Conservation (phyloP, 352 stramenopile species). For the Peronospora farinosa region DNA sequence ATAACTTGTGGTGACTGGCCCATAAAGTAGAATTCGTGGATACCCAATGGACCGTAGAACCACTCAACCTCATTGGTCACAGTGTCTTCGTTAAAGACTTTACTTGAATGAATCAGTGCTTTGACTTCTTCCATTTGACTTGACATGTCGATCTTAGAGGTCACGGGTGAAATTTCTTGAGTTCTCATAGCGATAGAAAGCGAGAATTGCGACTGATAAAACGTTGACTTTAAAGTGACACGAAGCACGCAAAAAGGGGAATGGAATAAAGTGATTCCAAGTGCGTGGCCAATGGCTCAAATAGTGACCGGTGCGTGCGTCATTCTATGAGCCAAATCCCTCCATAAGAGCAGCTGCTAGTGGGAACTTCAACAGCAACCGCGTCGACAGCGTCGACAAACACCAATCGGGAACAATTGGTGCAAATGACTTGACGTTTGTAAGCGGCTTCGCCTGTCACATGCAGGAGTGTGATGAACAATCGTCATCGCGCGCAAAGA, state of each 20-base stretch:
- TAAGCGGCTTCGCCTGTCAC: constrained; percentile 21
- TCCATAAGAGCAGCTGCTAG: too few species aligned
- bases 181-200: constrained; percentile 23
- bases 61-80: constrained; percentile 70
- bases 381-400: constrained; percentile 17
- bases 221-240: constrained; percentile 14
- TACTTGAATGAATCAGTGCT: constrained; percentile 42
- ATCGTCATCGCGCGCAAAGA: constrained; percentile 11
- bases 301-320: not conserved
- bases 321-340: too few species aligned
- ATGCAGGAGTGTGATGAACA: constrained; percentile 11
- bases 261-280: constrained; percentile 10
- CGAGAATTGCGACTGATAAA: constrained; percentile 4
- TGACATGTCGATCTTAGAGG: constrained; percentile 46
- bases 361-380: constrained; percentile 30
- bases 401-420: constrained; percentile 4
- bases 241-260: constrained; percentile 32
- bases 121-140: constrained; percentile 67
- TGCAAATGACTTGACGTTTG: constrained; percentile 6
- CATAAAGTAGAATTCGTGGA: constrained; percentile 84
- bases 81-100: constrained; percentile 53
- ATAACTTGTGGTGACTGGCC: constrained; percentile 57
- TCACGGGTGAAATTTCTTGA: constrained; percentile 28
- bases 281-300: constrained; percentile 1
- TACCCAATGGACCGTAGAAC: constrained; percentile 73